Evolutionary conservation across 1,284 basidiomycete genomes (phyloP).

Genomic region (Testicularia cyperi): DNA sequence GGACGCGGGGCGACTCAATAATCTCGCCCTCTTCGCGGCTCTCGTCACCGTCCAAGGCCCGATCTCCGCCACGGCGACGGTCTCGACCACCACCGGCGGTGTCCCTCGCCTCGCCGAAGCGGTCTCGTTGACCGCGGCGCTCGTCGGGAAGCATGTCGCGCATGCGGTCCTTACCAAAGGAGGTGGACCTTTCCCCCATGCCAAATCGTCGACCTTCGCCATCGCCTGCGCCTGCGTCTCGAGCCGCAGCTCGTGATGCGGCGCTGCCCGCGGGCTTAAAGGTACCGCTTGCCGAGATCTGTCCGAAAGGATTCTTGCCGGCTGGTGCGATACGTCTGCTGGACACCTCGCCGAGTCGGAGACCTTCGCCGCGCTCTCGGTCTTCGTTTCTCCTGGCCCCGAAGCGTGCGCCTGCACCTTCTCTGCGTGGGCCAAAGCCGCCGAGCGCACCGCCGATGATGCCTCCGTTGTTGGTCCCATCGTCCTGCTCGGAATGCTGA

Average conservation of each 20-base stretch:
- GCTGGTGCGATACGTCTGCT: slow-evolving; percentile 31
- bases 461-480: slow-evolving; percentile 15
- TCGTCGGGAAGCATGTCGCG: slow-evolving; percentile 31
- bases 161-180: slow-evolving; percentile 35
- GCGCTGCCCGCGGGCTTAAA: slow-evolving; percentile 49
- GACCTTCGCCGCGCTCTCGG: slow-evolving; percentile 30
- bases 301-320: slow-evolving; percentile 53
- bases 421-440: slow-evolving; percentile 32
- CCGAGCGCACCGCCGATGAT: slow-evolving; percentile 38
- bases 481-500: slow-evolving; percentile 8
- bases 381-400: slow-evolving; percentile 39
- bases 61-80: slow-evolving; percentile 23
- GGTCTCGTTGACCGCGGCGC: slow-evolving; percentile 4
- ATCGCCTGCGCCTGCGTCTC: slow-evolving; percentile 17
- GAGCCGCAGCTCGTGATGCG: slow-evolving; percentile 11
- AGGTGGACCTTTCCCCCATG: slow-evolving; percentile 34
- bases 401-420: slow-evolving; percentile 33
- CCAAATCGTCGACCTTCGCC: slow-evolving; percentile 25
- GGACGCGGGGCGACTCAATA: slow-evolving; percentile 37
- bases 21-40: slow-evolving; percentile 35
- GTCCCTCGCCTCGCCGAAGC: slow-evolving; percentile 9
- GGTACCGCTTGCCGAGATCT: slow-evolving; percentile 49
- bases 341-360: slow-evolving; percentile 24
- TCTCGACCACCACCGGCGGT: slow-evolving; percentile 17
- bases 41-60: slow-evolving; percentile 30